Conservation (phyloP, 805 yeast species). For the Saturnispora serradocipensis region DNA sequence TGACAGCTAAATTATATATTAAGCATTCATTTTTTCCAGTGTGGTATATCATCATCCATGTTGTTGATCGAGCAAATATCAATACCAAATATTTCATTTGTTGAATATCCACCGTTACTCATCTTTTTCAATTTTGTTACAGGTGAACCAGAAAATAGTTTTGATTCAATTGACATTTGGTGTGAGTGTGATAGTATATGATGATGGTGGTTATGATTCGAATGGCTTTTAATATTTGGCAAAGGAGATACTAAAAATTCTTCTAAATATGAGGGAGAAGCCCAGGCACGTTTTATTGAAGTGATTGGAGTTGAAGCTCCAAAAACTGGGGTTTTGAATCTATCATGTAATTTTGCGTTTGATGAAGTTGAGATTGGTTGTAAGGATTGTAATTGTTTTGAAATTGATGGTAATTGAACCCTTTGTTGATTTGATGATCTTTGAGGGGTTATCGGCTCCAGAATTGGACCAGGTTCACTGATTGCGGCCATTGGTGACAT, state of each 20-base stretch:
- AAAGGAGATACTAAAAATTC: conserved; percentile 54
- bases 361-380: conserved; percentile 6
- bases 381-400: conserved; percentile 6
- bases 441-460: conserved; percentile 56
- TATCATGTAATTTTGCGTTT: conserved; percentile 12
- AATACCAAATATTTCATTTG: conserved; percentile 48
- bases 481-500: conserved; percentile 48
- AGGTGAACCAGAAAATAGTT: background rate
- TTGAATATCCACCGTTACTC: conserved; percentile 21
- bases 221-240: conserved; percentile 3
- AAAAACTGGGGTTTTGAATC: conserved; percentile 24
- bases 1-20: background rate
- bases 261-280: conserved; percentile 57
- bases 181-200: background rate
- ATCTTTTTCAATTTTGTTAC: conserved; percentile 1
- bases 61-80: conserved; percentile 37
- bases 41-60: conserved; percentile 19
- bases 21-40: background rate
- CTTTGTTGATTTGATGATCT: conserved; percentile 9
- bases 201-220: background rate
- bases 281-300: conserved; percentile 46
- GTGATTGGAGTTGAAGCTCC: conserved; percentile 22
- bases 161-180: background rate
- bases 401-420: conserved; percentile 14
- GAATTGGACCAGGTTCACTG: conserved; percentile 50